Conservation (phyloP, 2,329 filamentous ascomycete species). For the Trichoderma sp. region DNA sequence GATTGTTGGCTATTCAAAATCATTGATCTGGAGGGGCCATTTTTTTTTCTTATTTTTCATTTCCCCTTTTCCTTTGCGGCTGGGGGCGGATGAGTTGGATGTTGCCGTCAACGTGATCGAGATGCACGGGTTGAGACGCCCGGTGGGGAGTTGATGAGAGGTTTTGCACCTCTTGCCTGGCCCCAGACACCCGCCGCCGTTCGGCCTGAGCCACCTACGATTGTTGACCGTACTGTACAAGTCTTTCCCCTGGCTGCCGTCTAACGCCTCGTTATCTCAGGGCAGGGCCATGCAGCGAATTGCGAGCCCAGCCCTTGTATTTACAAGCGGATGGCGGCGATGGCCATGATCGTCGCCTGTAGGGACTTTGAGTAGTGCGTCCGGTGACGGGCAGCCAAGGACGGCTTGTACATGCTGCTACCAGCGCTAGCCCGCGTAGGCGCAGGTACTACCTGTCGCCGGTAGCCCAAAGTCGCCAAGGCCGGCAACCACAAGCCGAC, state of each 20-base stretch:
- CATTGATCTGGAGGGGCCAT: not conserved
- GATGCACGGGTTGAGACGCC: not conserved
- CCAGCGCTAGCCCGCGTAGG: not conserved
- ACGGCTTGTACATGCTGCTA: not conserved
- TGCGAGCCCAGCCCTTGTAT: not conserved
- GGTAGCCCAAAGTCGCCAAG: slow-evolving; percentile 12
- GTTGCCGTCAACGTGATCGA: not conserved
- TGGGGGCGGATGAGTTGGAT: not conserved
- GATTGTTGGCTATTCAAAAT: not conserved
- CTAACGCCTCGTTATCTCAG: no score
- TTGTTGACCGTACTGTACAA: no score
- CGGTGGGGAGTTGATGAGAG: not conserved
- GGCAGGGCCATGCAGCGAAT: not conserved
- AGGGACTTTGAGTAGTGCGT: no score
- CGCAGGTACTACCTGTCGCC: slow-evolving; percentile 13
- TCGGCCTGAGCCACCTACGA: not conserved
- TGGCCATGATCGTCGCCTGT: not conserved
- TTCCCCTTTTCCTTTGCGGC: not conserved
- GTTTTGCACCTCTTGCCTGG: slow-evolving; percentile 7
- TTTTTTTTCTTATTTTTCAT: no score
- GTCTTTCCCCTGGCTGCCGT: no score
- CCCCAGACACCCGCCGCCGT: not conserved
- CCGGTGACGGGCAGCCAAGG: not conserved
- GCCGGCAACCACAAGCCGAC: not conserved
- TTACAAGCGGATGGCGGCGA: not conserved